A percentile compares a stretch with the other conserved stretches of the same genome.
phyloP scores from a whole-genome alignment of 2,329 filamentous ascomycete genomes.

The Leptographium procerum region DNA sequence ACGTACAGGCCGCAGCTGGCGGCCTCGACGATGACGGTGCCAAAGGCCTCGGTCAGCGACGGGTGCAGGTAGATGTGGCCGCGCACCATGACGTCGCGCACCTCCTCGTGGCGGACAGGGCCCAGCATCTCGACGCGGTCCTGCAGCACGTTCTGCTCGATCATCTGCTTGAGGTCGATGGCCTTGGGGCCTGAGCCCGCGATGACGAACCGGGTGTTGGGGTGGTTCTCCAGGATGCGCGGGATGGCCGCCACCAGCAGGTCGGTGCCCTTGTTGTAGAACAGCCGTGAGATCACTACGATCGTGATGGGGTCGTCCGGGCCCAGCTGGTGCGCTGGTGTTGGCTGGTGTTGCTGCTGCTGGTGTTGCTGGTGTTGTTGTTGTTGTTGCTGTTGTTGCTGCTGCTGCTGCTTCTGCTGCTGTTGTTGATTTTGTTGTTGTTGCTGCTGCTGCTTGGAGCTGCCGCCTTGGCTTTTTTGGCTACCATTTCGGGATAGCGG shows the following conservation, averaged over 20 bases:
- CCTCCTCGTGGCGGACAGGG: slow-evolving; percentile 87
- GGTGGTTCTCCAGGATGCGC: slow-evolving; percentile 76
- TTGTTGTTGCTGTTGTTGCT: not conserved
- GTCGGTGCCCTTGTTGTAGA: slow-evolving; percentile 98
- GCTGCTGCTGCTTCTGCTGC: not conserved
- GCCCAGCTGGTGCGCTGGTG: slow-evolving; percentile 57
- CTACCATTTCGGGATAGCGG: slow-evolving; percentile 40
- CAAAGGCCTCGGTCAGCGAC: slow-evolving; percentile 90
- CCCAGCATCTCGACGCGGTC: slow-evolving; percentile 89
- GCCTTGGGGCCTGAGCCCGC: slow-evolving; percentile 92
- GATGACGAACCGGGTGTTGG: slow-evolving; percentile 93
- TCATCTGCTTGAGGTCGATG: slow-evolving; percentile 96
- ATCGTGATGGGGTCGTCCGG: slow-evolving; percentile 87
- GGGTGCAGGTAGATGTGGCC: slow-evolving; percentile 96
- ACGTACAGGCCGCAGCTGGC: slow-evolving; percentile 93
- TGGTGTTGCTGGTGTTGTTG: not conserved
- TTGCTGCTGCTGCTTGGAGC: not conserved
- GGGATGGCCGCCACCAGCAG: slow-evolving; percentile 93
- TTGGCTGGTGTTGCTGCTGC: slow-evolving; percentile 8
- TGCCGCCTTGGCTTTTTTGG: not conserved
- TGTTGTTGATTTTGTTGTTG: too few species aligned
- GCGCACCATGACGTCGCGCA: slow-evolving; percentile 92
- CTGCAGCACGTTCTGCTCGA: slow-evolving; percentile 87
- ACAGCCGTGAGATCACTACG: slow-evolving; percentile 90
- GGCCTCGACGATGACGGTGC: slow-evolving; percentile 94